Conservation (phyloP, 805 yeast species). For the Starmera dryadoides region DNA sequence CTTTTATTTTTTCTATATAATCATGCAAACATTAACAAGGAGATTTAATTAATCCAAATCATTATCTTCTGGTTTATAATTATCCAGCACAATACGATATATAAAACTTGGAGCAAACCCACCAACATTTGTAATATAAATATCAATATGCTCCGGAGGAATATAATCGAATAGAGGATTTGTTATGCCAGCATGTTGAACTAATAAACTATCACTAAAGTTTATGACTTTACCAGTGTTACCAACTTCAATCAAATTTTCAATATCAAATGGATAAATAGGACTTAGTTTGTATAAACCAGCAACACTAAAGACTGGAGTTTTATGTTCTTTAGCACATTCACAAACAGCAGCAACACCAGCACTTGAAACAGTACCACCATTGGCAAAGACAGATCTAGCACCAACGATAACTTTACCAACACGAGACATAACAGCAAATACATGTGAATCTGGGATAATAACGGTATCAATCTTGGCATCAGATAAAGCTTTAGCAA, state of each 20-base stretch:
- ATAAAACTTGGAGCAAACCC: constrained; percentile 96
- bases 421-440: constrained; percentile 94
- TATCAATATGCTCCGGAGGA: constrained; percentile 90
- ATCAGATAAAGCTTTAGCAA: constrained; percentile 72
- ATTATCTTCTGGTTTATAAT: constrained; percentile 82
- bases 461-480: constrained; percentile 86
- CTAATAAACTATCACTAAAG: constrained; percentile 60
- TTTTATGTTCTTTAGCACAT: constrained; percentile 89
- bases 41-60: constrained; percentile 37
- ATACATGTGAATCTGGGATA: constrained; percentile 87
- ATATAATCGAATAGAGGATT: constrained; percentile 90
- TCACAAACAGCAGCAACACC: constrained; percentile 93
- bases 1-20: no score
- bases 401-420: constrained; percentile 95
- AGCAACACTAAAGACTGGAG: constrained; percentile 95
- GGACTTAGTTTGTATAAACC: constrained; percentile 93
- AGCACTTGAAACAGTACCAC: constrained; percentile 83
- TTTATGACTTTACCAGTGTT: constrained; percentile 85
- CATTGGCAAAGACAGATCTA: constrained; percentile 88
- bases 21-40: no score
- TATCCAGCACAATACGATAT: constrained; percentile 90
- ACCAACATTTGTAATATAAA: constrained; percentile 90
- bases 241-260: constrained; percentile 85
- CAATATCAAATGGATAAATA: constrained; percentile 73
- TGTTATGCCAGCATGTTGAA: constrained; percentile 71